These are phyloP conservation scores for Calocera viscosa DNA, from an alignment of 768 basidiomycete genomes.

Conservation along the genomic window DNA sequence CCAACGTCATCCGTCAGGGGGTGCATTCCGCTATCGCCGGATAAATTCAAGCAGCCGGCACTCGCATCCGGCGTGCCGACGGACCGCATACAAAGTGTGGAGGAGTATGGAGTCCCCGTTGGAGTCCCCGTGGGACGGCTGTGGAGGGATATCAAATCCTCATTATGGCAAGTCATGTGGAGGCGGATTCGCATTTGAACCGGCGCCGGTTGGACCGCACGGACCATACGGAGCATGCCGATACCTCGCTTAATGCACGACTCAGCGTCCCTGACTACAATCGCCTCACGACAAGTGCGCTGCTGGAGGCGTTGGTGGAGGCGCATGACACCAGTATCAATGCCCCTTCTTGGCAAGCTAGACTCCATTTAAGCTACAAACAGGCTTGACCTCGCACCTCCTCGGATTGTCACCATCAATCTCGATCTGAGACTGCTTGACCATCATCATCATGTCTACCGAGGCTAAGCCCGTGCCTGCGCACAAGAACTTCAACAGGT, in stretches of 20 bases:
- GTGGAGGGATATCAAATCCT: background rate
- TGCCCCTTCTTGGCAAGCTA: background rate
- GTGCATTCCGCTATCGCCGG: background rate
- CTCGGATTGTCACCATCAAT: background rate
- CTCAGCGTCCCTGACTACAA: too few species aligned
- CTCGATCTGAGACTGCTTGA: background rate
- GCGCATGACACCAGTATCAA: background rate
- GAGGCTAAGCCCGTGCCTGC: background rate
- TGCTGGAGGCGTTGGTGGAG: background rate
- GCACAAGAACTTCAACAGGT: background rate
- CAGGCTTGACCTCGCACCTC: background rate
- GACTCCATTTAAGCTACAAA: background rate
- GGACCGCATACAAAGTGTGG: background rate
- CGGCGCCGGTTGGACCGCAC: background rate
- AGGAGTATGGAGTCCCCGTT: background rate
- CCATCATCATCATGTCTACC: background rate
- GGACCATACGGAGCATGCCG: too few species aligned
- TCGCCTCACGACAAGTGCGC: too few species aligned
- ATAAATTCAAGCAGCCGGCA: background rate
- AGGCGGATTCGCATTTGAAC: background rate
- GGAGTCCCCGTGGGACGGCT: background rate
- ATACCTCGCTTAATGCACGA: too few species aligned
- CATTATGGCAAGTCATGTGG: constrained; percentile 8
- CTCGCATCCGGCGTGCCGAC: background rate
- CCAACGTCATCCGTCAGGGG: background rate